Evolutionary conservation across 2,329 filamentous ascomycete species (phyloP), one percentile per base, ranked within the genome.

Genomic region (Rachicladosporium sp.): DNA sequence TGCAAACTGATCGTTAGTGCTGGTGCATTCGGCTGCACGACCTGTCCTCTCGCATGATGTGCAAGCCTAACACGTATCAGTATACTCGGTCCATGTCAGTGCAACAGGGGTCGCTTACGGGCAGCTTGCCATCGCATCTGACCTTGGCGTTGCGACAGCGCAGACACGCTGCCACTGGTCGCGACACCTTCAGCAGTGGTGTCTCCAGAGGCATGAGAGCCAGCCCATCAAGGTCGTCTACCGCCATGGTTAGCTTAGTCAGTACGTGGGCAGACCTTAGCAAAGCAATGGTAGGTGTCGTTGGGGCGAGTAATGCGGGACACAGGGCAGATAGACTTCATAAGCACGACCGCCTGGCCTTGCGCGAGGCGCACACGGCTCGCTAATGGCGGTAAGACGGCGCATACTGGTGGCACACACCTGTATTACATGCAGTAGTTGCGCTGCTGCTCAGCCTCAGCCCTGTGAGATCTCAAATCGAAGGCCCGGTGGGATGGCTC

Each of bases 121-220:
- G 91, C 30, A 96, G 69, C 61, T 95, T 95, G 45, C 91, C 89
- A 65, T 96, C 91, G 56, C 91, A 98, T 77, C 93, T 95, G 58
- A 96, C 87, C 67, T 98, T 98, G 39, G 89, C 88, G 45, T 81
- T 76, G 44, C 91, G 84, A 66, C 83, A 89, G 68, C 82, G 71
- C 43, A 82, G 83, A 59, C 83, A 89, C 15, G 83, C 83, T 32
- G 82, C 82, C 36, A 86, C 82, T 4, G 83, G 82, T 46, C 83
- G 73, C 55, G 81, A 87, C 46, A 89, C 83, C 52, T 78, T 74
- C 51, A 85, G 64, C 38, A 80, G 62, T 12, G 78, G 78, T 29
- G 76, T 68, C 36, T 70, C 65, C 36, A 69, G 55, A 43, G 65
- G 62, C 66, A 69, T 68, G 41, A 55, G 50, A 35, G 41, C 42